phyloP scores from a whole-genome alignment of 2,329 filamentous ascomycete species.

The Ophiosphaerella narmari region DNA sequence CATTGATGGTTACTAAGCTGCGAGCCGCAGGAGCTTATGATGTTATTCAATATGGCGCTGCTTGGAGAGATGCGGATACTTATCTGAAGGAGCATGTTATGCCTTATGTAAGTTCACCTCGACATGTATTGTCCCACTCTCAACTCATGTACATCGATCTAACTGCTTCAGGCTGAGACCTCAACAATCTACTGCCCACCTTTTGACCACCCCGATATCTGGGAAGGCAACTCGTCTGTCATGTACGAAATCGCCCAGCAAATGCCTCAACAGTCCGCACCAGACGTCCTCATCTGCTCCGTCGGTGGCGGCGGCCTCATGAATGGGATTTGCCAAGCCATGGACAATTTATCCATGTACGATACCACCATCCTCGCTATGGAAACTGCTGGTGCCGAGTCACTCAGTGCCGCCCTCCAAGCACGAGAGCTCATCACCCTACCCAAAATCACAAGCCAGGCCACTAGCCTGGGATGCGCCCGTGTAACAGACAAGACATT shows the following conservation, averaged over 20 bases:
- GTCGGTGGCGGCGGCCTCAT: conserved; percentile 83
- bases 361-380: conserved; percentile 65
- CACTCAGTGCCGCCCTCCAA: conserved; percentile 65
- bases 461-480: conserved; percentile 73
- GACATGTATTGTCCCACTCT: background rate
- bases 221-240: conserved; percentile 67
- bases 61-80: conserved; percentile 71
- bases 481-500: conserved; percentile 72
- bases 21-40: conserved; percentile 67
- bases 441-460: conserved; percentile 73
- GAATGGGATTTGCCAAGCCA: conserved; percentile 73
- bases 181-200: conserved; percentile 67
- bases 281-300: conserved; percentile 75
- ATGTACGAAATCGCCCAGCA: conserved; percentile 57
- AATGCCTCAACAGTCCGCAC: conserved; percentile 49
- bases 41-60: conserved; percentile 70
- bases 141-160: background rate
- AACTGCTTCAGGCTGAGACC: conserved; percentile 36
- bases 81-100: conserved; percentile 66
- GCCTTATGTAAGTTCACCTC: conserved; percentile 32
- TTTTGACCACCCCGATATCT: conserved; percentile 71
- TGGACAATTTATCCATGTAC: conserved; percentile 54
- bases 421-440: conserved; percentile 65
- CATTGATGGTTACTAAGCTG: conserved; percentile 74
- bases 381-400: conserved; percentile 76